These are phyloP conservation scores for Coniochaeta sp. DNA, from an alignment of 2,329 filamentous ascomycete species.

Conservation along the genomic window DNA sequence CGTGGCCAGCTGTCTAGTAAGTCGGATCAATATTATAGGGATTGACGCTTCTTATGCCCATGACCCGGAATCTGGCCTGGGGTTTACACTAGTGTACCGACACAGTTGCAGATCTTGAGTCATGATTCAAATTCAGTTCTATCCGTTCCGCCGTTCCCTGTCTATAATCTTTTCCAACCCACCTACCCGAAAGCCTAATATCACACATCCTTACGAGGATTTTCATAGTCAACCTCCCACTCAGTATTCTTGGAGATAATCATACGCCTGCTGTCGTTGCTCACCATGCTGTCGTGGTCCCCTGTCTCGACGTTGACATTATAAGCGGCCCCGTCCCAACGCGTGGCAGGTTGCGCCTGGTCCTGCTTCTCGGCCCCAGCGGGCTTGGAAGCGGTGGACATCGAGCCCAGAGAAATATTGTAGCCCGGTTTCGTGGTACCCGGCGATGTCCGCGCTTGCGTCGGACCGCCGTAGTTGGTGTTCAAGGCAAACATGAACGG, in stretches of 20 bases:
- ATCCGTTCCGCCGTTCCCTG: not conserved
- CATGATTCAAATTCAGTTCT: not conserved
- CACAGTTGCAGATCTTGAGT: no score
- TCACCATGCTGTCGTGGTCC: conserved; percentile 5
- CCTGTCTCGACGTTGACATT: not conserved
- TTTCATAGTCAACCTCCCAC: conserved; percentile 3
- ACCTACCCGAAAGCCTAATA: not conserved
- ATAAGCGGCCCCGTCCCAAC: conserved; percentile 4
- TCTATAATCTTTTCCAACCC: not conserved
- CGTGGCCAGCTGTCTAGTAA: no score
- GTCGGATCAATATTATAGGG: no score
- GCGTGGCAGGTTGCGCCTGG: not conserved
- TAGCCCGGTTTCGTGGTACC: conserved; percentile 3
- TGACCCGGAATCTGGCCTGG: no score
- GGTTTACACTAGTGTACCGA: no score
- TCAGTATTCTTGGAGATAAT: conserved; percentile 6
- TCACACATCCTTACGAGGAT: not conserved
- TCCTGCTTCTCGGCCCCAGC: not conserved
- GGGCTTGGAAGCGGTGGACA: not conserved
- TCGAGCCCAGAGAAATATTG: not conserved
- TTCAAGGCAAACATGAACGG: conserved; percentile 31
- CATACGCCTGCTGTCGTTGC: conserved; percentile 6
- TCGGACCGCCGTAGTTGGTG: conserved; percentile 20
- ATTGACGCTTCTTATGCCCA: no score
- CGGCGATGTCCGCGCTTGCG: not conserved